Evolutionary conservation across 1,139 yeast species (phyloP), one percentile per base, ranked within the genome.

Genomic region (Yamadazyma dushanensis): DNA sequence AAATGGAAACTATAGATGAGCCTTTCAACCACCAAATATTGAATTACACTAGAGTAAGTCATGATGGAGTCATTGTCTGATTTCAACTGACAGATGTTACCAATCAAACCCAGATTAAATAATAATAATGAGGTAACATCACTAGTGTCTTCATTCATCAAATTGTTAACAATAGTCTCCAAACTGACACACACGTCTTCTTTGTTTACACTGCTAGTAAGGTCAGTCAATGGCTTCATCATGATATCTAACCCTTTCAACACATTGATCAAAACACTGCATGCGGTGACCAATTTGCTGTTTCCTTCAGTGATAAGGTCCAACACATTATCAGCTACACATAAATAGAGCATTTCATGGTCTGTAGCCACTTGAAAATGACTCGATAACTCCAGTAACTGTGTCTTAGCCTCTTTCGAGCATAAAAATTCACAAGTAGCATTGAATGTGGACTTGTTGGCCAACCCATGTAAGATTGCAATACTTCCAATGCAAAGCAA

Each of bases 371-470:
- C 27, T 6, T 25, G 18, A 9, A 25, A 25, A 15, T 25, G 18
- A 10, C n/a, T 15, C n/a, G 17, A n/a, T 8, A 27, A n/a, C 5
- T 17, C 16, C 10, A 6, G 9, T 6, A 27, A 6, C 9, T 17
- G 9, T 8, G 5, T 13, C 10, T 27, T 11, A 15, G 30, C 16
- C 16, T 14, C 21, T 26, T 14, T 13, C 14, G 9, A 15, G 5
- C 10, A 27, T 16, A 11, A 16, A 16, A 11, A 13, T 13, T 15
- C 18, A 25, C 27, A 25, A 13, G 27, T 25, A 5, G n/a, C 27
- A 8, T 25, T 6, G 21, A 36, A 41, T 6, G 38, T 38, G 3
- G 37, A 34, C 5, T 30, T 22, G 21, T 41, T 38, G 8, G 34
- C 8, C 15, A 41, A 38, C 8, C 37, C 17, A 16, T 32, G 37